Evolutionary conservation across 768 basidiomycete species (phyloP), one percentile per base, ranked within the genome.

Genomic region (Lyophyllum semitale): DNA sequence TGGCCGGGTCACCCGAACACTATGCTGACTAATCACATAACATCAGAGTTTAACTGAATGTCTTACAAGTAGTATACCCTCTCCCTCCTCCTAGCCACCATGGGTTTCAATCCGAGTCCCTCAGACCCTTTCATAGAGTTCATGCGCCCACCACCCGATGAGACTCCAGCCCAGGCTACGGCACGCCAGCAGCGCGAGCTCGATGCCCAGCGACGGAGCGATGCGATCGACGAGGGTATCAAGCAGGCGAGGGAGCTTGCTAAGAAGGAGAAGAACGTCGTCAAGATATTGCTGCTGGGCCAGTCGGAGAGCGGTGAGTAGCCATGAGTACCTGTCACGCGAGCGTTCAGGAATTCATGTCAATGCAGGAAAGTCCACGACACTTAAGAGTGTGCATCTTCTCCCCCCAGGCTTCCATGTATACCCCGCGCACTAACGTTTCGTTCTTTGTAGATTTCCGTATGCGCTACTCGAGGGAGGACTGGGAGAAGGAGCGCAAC

Each of bases 401-500:
- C 33, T 35, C 6, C 41, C 18, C 41, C 59, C 13, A 43, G 35
- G 40, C 41, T 20, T 30, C 12, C 3, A 22, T 29, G 22, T 37
- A 35, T 48, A 8, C 3, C 30, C 17, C 25, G 1, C n/a, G 5
- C 33, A 50, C 50, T 32, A 12, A 26, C n/a, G 66, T 57, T 30
- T 26, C 27, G 26, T 44, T 22, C 20, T 38, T 8, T 48, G 25
- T 17, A 91, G 89, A 89, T 69, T 89, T 91, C 61, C 87, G 87
- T 54, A 83, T 91, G 77, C 78, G 79, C 37, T 90, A 84, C 66
- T 82, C 85, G 6, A 74, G 71, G 26, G 73, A 77, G 1, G 83
- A 83, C 55, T 91, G 88, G 87, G 75, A 76, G 48, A 73, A 74
- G 44, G 90, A 93, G 63, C 85, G 89, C 22, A 72, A 78, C 18